These are phyloP conservation scores for Ramularia collo-cygni DNA, from an alignment of 2,329 filamentous ascomycete genomes.

Conservation along the genomic window DNA sequence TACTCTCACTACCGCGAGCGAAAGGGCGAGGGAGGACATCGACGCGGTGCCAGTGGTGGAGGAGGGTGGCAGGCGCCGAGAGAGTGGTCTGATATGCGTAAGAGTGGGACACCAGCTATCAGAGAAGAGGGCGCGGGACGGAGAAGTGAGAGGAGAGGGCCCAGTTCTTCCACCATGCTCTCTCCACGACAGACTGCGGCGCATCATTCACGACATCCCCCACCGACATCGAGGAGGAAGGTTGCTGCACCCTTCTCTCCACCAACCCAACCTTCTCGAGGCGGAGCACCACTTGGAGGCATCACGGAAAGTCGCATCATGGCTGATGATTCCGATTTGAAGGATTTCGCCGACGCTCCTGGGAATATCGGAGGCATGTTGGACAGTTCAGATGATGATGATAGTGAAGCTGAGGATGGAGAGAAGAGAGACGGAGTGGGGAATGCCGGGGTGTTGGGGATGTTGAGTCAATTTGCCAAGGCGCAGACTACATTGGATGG, in stretches of 20 bases:
- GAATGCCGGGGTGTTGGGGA: constrained; percentile 55
- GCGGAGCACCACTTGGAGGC: neutral
- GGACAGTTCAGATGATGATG: too few species aligned
- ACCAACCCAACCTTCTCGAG: neutral
- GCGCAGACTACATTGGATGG: constrained; percentile 50
- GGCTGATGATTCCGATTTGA: constrained; percentile 51
- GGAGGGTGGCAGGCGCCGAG: constrained; percentile 30
- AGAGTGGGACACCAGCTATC: constrained; percentile 15
- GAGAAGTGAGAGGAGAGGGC: constrained; percentile 3
- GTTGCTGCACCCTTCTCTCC: neutral
- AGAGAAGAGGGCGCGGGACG: constrained; percentile 15
- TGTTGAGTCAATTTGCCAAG: constrained; percentile 62
- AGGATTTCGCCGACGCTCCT: constrained; percentile 40
- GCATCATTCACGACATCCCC: too few species aligned
- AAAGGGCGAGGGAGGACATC: constrained; percentile 16
- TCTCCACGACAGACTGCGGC: constrained; percentile 10
- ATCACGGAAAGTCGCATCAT: constrained; percentile 40
- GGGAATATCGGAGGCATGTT: constrained; percentile 26
- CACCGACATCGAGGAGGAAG: neutral
- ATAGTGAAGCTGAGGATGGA: constrained; percentile 36
- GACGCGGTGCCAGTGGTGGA: too few species aligned
- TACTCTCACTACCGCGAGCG: constrained; percentile 47
- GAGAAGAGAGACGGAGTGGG: constrained; percentile 36
- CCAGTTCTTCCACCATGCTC: constrained; percentile 12
- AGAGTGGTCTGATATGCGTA: constrained; percentile 26